Base-by-base conservation (phyloP, 2,329 filamentous ascomycete genomes). In the Trichoderma koningii region DNA sequence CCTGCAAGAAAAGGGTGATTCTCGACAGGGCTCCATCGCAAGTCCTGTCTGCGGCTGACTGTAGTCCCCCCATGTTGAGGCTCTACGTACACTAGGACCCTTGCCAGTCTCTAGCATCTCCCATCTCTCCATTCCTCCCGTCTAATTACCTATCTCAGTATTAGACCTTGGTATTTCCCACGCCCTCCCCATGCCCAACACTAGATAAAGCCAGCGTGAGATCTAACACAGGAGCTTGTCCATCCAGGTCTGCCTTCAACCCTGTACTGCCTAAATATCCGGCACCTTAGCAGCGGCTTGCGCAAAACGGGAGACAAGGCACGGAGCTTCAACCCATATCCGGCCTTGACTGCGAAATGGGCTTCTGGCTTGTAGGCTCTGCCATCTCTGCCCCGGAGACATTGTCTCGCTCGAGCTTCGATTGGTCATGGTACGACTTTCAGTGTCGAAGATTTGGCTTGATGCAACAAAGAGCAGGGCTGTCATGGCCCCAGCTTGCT, bases 251-350 rank as follows among this genome's bases (percentile, higher is more conserved):
- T 30, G 30, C 7, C 57, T 14, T 23, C 21, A 17, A 2, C 45
- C 28, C 55, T 48, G 30, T 30, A 21, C 45, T 30, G 41, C 21
- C 34, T 42, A 51, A 34, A 15, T 45, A 23, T 28, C 30, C 51
- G 19, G 41, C 21, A 56, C 23, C 55, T 44, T 55, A 23, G 23
- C 30, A 30, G 30, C 23, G 17, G 14, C 55, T 19, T 57, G 30
- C 34, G 7, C 21, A 30, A 30, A 9, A 9, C 9, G 7, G 2
- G 26, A 44, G 34, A 21, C 52, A 55, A 55, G 52, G 34, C 30
- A 59, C 57, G 57, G 57, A 44, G 45, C 47, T 42, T 17, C 45
- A 21, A 17, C 21, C 57, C 57, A n/a, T n/a, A 61, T 61, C 47
- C 17, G 57, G 57, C 17, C 21, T 44, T n/a, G 45, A 44, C 7